Conservation (phyloP, 208 protist genomes). For the Wallacemonas rigidus region DNA sequence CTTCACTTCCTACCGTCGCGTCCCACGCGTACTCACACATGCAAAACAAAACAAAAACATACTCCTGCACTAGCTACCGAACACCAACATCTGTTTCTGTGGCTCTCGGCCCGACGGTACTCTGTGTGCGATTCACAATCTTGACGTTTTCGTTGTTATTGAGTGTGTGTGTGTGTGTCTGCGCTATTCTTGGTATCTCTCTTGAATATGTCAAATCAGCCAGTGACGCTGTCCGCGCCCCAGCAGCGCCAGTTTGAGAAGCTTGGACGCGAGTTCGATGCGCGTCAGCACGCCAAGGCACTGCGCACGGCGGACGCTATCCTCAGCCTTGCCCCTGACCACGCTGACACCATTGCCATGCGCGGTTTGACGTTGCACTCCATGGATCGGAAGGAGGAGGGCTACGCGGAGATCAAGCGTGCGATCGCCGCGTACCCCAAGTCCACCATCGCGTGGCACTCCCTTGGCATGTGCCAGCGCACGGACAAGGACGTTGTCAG, state of each 20-base stretch:
- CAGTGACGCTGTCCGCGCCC: slow-evolving; percentile 30
- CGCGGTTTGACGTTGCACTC: slow-evolving; percentile 77
- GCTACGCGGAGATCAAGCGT: slow-evolving; percentile 56
- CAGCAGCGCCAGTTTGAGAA: slow-evolving; percentile 82
- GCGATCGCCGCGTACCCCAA: slow-evolving; percentile 54
- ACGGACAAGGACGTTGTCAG: slow-evolving; percentile 90
- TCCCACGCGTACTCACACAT: too few relatives aligned
- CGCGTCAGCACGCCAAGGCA: slow-evolving; percentile 79
- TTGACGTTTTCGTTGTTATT: background rate
- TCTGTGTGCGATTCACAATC: too few relatives aligned
- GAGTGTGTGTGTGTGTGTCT: background rate
- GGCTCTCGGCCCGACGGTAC: too few relatives aligned
- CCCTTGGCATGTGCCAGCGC: slow-evolving; percentile 91
- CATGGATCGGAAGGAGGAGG: slow-evolving; percentile 75
- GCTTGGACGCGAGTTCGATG: slow-evolving; percentile 78
- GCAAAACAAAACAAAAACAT: too few relatives aligned
- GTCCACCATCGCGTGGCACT: slow-evolving; percentile 94
- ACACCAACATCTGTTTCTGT: too few relatives aligned
- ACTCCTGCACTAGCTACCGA: too few relatives aligned
- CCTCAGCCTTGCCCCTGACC: slow-evolving; percentile 60
- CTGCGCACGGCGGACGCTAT: slow-evolving; percentile 76
- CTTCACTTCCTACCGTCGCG: too few relatives aligned
- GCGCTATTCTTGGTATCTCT: too few relatives aligned
- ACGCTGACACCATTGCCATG: slow-evolving; percentile 84
- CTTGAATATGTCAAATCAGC: slow-evolving; percentile 2